These are phyloP conservation scores for Suillus sp. DNA, from an alignment of 768 basidiomycete genomes.

Conservation along the genomic window DNA sequence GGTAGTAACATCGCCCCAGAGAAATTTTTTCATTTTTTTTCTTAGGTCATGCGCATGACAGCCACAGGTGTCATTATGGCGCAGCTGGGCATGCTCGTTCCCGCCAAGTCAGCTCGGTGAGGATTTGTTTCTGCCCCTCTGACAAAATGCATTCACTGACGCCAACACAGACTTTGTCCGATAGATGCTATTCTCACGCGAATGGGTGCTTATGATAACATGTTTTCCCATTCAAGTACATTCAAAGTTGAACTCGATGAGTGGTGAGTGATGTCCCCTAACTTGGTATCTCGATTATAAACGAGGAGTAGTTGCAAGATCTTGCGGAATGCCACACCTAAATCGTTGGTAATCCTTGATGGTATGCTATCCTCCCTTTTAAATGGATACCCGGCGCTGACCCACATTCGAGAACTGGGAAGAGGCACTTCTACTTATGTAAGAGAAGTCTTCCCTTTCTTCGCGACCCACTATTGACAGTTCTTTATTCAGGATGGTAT, in stretches of 20 bases:
- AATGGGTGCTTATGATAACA: constrained; percentile 99
- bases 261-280: constrained; percentile 53
- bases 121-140: constrained; percentile 18
- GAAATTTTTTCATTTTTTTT: constrained; percentile 2
- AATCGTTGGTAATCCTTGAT: constrained; percentile 92
- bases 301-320: constrained; percentile 75
- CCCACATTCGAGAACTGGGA: constrained; percentile 68
- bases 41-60: constrained; percentile 90
- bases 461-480: constrained; percentile 4
- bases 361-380: constrained; percentile 49
- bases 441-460: constrained; percentile 25
- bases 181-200: constrained; percentile 92
- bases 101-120: constrained; percentile 78
- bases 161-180: constrained; percentile 66
- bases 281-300: constrained; percentile 5
- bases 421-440: constrained; percentile 95
- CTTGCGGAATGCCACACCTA: constrained; percentile 89
- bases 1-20: constrained; percentile 16
- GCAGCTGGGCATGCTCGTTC: constrained; percentile 94
- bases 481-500: constrained; percentile 77
- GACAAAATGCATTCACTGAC: constrained; percentile 10
- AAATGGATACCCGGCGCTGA: constrained; percentile 15
- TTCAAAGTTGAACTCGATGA: constrained; percentile 99
- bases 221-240: constrained; percentile 92
- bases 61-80: constrained; percentile 94